Conservation (phyloP, 1,284 basidiomycete genomes). For the Cystobasidium slooffiae region DNA sequence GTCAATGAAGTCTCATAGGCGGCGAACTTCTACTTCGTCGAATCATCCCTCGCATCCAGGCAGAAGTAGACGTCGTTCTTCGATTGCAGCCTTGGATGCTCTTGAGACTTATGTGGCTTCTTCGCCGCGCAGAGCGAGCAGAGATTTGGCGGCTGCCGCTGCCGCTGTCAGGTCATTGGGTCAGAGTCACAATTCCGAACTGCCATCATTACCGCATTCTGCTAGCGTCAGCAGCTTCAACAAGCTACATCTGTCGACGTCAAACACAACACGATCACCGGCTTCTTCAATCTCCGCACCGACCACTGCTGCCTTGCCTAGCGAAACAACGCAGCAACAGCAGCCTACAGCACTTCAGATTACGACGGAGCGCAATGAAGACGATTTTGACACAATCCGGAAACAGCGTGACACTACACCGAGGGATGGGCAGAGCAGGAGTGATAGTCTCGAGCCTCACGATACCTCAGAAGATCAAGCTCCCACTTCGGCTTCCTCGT, state of each 20-base stretch:
- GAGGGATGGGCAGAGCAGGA: background rate
- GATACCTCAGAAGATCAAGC: conserved; percentile 6
- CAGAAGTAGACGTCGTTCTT: conserved; percentile 34
- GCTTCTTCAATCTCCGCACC: conserved; percentile 14
- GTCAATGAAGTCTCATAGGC: conserved; percentile 11
- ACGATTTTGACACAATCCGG: conserved; percentile 7
- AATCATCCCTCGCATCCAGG: conserved; percentile 1
- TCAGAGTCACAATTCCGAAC: conserved; percentile 11
- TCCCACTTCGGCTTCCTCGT: conserved; percentile 16
- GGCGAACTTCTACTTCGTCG: conserved; percentile 18
- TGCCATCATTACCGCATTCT: conserved; percentile 8
- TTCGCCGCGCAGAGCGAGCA: conserved; percentile 26
- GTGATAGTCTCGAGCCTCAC: background rate
- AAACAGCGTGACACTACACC: background rate
- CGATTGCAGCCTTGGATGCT: conserved; percentile 29
- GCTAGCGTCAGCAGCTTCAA: conserved; percentile 34
- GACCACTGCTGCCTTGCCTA: conserved; percentile 1
- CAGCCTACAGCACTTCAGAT: background rate
- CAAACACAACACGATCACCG: background rate
- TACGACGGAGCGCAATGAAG: background rate
- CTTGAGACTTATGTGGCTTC: conserved; percentile 26
- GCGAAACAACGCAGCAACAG: background rate
- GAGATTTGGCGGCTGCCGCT: conserved; percentile 36
- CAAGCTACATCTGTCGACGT: background rate
- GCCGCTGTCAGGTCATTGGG: conserved; percentile 31